A percentile compares a stretch with the other conserved stretches of the same genome.
These are phyloP conservation scores for Candida ficus DNA, from an alignment of 805 yeast species.

Conservation along the genomic window DNA sequence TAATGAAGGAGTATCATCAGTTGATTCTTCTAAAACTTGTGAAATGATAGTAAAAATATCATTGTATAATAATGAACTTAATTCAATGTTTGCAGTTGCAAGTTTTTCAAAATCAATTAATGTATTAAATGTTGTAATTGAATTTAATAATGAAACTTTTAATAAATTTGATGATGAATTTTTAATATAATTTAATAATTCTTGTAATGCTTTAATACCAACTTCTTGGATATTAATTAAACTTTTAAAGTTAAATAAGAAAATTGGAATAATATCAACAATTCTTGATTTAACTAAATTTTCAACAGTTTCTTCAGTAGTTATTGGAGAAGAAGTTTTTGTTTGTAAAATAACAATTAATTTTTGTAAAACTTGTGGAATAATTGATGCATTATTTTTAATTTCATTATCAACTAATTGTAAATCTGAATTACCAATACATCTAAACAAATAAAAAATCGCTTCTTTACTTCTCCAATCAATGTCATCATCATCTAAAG, in stretches of 20 bases:
- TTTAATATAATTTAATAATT: conserved; percentile 22
- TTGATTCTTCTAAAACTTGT: conserved; percentile 49
- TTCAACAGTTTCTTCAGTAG: conserved; percentile 12
- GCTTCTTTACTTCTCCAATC: conserved; percentile 44
- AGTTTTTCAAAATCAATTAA: conserved; percentile 24
- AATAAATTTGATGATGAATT: conserved; percentile 27
- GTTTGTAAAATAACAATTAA: not conserved
- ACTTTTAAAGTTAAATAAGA: conserved; percentile 46
- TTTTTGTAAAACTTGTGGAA: conserved; percentile 4
- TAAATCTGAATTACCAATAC: conserved; percentile 28
- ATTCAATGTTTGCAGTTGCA: conserved; percentile 18
- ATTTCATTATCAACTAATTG: conserved; percentile 34
- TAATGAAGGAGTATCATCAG: conserved; percentile 75
- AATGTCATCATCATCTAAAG: not conserved
- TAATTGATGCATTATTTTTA: conserved; percentile 22
- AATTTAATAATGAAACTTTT: conserved; percentile 36
- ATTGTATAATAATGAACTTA: conserved; percentile 19
- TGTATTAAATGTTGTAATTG: conserved; percentile 46
- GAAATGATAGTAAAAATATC: conserved; percentile 26
- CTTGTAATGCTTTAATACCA: conserved; percentile 25
- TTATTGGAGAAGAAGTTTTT: not conserved
- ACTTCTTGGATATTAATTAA: conserved; percentile 27
- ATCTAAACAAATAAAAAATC: conserved; percentile 47
- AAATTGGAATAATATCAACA: conserved; percentile 49
- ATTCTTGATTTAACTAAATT: conserved; percentile 44